These are phyloP conservation scores for Canavalia gladiata DNA, from an alignment of 306 rosid species.

Conservation along the genomic window DNA sequence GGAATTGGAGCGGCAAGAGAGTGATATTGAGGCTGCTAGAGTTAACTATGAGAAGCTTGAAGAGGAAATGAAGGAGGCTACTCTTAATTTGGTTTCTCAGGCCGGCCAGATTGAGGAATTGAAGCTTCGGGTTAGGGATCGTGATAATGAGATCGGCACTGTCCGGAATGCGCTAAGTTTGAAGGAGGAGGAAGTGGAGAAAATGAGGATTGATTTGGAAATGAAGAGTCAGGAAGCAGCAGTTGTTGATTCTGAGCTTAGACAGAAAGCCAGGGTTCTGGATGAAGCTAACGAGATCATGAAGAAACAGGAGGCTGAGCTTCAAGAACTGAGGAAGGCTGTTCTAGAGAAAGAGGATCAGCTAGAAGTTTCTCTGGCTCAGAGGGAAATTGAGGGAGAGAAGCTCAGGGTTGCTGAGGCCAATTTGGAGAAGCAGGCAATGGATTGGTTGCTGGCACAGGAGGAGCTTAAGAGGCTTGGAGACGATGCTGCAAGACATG, in stretches of 20 bases:
- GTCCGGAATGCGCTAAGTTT: constrained; percentile 50
- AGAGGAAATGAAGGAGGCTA: constrained; percentile 76
- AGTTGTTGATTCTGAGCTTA: constrained; percentile 60
- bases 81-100: constrained; percentile 68
- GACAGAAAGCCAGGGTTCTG: constrained; percentile 68
- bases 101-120: constrained; percentile 69
- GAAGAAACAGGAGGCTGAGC: constrained; percentile 74
- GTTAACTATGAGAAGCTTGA: constrained; percentile 61
- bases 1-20: constrained; percentile 79
- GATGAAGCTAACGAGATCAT: constrained; percentile 76
- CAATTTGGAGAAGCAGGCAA: constrained; percentile 76
- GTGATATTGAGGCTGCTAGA: constrained; percentile 67
- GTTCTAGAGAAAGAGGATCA: constrained; percentile 70
- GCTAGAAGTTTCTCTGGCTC: constrained; percentile 53
- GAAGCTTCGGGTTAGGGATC: constrained; percentile 69
- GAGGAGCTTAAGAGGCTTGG: constrained; percentile 77
- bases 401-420: constrained; percentile 69
- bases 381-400: constrained; percentile 69
- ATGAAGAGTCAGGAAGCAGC: constrained; percentile 71
- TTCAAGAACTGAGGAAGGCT: constrained; percentile 60
- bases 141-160: constrained; percentile 58
- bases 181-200: constrained; percentile 76
- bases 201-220: constrained; percentile 64
- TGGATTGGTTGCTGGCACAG: constrained; percentile 81
- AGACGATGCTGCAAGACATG: constrained; percentile 64